A percentile compares a stretch with the other conserved stretches of the same genome.
These are phyloP conservation scores for Wickerhamiella nectarea DNA, from an alignment of 805 yeast genomes.

Conservation along the genomic window DNA sequence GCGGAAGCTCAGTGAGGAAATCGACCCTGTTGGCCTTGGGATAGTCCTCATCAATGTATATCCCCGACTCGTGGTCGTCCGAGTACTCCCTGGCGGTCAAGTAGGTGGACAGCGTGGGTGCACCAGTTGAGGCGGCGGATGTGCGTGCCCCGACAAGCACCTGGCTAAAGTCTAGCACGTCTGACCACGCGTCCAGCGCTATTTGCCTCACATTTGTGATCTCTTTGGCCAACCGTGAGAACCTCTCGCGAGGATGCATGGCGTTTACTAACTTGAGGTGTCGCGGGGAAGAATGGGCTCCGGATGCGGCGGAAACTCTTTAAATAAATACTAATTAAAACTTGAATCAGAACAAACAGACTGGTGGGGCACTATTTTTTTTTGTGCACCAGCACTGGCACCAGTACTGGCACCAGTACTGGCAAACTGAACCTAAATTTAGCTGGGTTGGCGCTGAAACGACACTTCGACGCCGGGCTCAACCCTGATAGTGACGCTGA, in stretches of 20 bases:
- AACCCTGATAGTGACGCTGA: neutral
- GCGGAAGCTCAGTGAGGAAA: conserved; percentile 14
- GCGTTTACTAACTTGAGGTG: too few species aligned
- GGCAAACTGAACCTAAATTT: too few species aligned
- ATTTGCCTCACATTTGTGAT: neutral
- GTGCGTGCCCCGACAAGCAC: neutral
- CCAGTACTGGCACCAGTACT: neutral
- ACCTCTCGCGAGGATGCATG: neutral
- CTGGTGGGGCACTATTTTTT: too few species aligned
- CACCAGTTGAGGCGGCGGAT: neutral
- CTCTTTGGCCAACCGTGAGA: neutral
- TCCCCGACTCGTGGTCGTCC: conserved; percentile 8
- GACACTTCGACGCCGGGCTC: conserved; percentile 7
- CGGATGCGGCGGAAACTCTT: too few species aligned
- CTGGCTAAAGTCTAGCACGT: neutral
- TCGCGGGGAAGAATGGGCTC: too few species aligned
- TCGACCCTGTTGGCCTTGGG: conserved; percentile 5
- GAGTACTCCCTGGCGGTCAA: neutral
- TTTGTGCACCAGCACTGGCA: too few species aligned
- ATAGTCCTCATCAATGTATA: neutral
- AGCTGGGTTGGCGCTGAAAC: too few species aligned
- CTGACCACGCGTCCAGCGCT: neutral
- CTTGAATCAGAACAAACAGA: too few species aligned
- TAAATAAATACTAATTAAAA: too few species aligned
- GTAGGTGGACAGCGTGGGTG: conserved; percentile 2